Evolutionary conservation across 202 grass and related monocot species (phyloP).

Genomic region (Tripidium arundinaceum): DNA sequence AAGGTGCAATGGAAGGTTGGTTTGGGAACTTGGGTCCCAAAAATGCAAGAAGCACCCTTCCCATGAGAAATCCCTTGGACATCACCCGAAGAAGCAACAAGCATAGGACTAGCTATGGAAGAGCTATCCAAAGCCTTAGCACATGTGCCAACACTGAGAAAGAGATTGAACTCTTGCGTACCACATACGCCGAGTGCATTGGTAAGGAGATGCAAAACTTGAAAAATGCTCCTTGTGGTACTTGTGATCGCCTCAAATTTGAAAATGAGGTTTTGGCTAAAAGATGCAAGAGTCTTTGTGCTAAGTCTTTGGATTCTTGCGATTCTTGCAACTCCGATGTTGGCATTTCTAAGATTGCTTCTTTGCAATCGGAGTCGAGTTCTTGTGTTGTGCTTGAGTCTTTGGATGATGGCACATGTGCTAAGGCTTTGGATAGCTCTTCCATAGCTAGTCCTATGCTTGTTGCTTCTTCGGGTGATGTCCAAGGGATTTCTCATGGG

Average conservation of each 20-base stretch:
- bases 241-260: too few species aligned
- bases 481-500: background rate
- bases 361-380: too few species aligned
- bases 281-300: too few species aligned
- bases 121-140: background rate
- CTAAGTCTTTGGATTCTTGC: too few species aligned
- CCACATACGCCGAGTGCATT: too few species aligned
- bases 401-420: background rate
- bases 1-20: background rate
- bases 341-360: too few species aligned
- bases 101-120: background rate
- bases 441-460: background rate
- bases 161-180: too few species aligned
- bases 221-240: too few species aligned
- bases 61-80: background rate
- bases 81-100: background rate
- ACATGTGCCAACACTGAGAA: background rate
- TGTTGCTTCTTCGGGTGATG: background rate
- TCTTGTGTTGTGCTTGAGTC: background rate
- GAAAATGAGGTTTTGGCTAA: too few species aligned
- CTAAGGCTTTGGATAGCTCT: background rate
- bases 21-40: background rate
- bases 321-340: too few species aligned
- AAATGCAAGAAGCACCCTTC: background rate
- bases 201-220: too few species aligned